Evolutionary conservation across 2,329 filamentous ascomycete genomes (phyloP).

Genomic region (Fusarium penzigii): DNA sequence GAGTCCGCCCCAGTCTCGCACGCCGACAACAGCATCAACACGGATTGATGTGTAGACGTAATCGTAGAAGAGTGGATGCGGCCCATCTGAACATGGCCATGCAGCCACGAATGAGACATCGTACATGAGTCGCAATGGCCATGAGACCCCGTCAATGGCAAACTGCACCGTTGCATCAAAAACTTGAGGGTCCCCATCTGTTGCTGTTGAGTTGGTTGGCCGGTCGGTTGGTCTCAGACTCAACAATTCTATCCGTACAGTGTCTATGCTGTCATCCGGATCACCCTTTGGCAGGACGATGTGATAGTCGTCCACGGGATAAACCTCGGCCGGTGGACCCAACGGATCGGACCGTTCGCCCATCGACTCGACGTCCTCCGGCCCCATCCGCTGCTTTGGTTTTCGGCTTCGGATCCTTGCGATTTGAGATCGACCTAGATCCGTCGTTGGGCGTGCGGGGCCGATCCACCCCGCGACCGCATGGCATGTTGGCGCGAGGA

Average conservation of each 20-base stretch:
- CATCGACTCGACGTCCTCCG: conserved; percentile 66
- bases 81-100: conserved; percentile 63
- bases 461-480: conserved; percentile 75
- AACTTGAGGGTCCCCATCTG: conserved; percentile 41
- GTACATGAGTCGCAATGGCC: conserved; percentile 63
- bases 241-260: conserved; percentile 69
- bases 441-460: conserved; percentile 66
- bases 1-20: conserved; percentile 64
- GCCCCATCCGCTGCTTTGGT: conserved; percentile 56
- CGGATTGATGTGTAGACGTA: conserved; percentile 61
- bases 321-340: conserved; percentile 61
- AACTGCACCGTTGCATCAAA: conserved; percentile 65
- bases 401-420: conserved; percentile 65
- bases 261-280: conserved; percentile 59
- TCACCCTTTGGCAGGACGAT: conserved; percentile 57
- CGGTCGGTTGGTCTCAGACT: conserved; percentile 53
- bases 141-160: conserved; percentile 63
- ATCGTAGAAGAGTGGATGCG: conserved; percentile 72
- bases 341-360: conserved; percentile 67
- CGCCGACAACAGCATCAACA: conserved; percentile 65
- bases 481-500: conserved; percentile 70
- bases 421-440: conserved; percentile 69
- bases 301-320: conserved; percentile 68
- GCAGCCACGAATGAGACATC: conserved; percentile 68
- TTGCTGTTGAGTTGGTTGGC: conserved; percentile 20